Evolutionary conservation across 768 basidiomycete species (phyloP).

Genomic region (Sutorius australiensis): DNA sequence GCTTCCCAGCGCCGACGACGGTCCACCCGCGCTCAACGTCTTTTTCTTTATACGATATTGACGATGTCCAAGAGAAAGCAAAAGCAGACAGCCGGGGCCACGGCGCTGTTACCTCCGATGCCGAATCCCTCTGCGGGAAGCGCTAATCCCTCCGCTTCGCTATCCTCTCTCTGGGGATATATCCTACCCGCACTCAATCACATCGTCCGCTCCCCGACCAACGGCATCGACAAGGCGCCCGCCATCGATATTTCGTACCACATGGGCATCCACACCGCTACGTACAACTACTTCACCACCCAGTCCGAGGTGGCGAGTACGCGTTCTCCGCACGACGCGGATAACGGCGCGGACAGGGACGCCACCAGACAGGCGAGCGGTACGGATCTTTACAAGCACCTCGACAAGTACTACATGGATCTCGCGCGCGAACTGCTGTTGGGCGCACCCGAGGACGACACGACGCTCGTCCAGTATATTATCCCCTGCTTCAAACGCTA

Average conservation of each 20-base stretch:
- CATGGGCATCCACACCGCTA: conserved; percentile 76
- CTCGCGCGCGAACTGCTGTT: conserved; percentile 58
- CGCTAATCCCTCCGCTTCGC: conserved; percentile 69
- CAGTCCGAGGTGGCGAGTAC: conserved; percentile 47
- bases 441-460: conserved; percentile 63
- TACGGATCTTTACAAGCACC: conserved; percentile 66
- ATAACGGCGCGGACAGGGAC: conserved; percentile 26
- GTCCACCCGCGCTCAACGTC: conserved; percentile 5
- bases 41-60: neutral
- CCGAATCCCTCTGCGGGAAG: conserved; percentile 58
- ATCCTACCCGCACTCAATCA: conserved; percentile 72
- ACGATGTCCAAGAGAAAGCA: conserved; percentile 32
- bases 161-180: conserved; percentile 72
- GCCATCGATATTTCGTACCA: conserved; percentile 69
- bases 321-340: conserved; percentile 7
- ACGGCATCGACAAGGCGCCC: conserved; percentile 58
- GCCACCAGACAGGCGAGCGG: conserved; percentile 41
- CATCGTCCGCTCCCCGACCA: conserved; percentile 67
- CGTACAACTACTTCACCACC: conserved; percentile 75
- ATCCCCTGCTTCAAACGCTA: conserved; percentile 70
- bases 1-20: conserved; percentile 9
- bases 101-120: conserved; percentile 34
- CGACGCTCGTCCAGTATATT: conserved; percentile 64
- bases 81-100: conserved; percentile 21
- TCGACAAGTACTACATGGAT: conserved; percentile 68